Base-by-base conservation (phyloP, 2,329 filamentous ascomycete species). In the Didymella lethalis region DNA sequence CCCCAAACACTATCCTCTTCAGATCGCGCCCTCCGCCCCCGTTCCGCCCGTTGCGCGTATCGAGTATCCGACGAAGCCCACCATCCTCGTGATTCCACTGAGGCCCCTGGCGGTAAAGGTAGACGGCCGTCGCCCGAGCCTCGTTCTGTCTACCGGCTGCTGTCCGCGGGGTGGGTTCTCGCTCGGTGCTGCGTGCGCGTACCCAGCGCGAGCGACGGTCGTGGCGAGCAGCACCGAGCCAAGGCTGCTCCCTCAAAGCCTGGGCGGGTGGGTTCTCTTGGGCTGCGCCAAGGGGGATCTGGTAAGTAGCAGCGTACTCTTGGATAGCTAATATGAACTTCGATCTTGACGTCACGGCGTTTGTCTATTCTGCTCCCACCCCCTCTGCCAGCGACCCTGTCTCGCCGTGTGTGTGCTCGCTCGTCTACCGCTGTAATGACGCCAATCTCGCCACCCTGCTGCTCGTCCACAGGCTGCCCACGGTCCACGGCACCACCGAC, bases 31-130 rank as follows among this genome's bases (percentile, higher is more conserved):
- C 48, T 59, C 56, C 45, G 41, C 49, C 49, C 45, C 46, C 45
- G 52, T 53, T 54, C 18, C 52, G 18, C 60, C 29, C 49, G 48
- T 62, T 62, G 60, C 60, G 45, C 60, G 60, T 62, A 59, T 57
- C 53, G 57, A 57, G 34, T 57, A 44, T 18, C 38, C 48, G 53
- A 57, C 56, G 23, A 46, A 57, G 45, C 48, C 46, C 60, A 62
- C 44, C 56, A 62, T 62, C 60, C 56, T 62, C 51, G 60, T 34
- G 60, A 57, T 32, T 25, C 46, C 56, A 57, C 41, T 36, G 51
- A 62, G 60, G 60, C 60, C 60, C 44, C 56, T 62, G 56, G 60
- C 56, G 60, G 60, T 52, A 51, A 56, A 56, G 60, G 59, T 36
- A 54, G 59, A 34, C 54, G 60, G 32, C 60, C 32, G 23, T 43